Evolutionary conservation across 495 filamentous ascomycete genomes (phyloP), one percentile per base, ranked within the genome.

Genomic region (Geoglossum glabrum): DNA sequence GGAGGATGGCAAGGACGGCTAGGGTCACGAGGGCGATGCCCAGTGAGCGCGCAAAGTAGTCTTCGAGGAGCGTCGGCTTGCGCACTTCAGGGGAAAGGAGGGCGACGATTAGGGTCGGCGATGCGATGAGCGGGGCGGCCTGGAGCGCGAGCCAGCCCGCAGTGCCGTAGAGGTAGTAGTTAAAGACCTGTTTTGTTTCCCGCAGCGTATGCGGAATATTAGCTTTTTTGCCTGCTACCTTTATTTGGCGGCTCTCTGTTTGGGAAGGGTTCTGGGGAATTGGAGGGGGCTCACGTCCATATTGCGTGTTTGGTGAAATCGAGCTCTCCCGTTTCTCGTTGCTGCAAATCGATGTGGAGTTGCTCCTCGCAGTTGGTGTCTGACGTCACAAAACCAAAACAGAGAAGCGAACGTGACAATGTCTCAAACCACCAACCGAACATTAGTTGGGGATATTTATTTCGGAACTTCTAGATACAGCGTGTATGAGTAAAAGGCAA

Each of bases 1-100:
- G 70, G 57, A 89, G 75, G 34, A 88, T 68, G 6, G 75, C 76
- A 34, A 90, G 67, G 11, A 79, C 61, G 38, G 79, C 82, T 21
- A 94, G 68, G 28, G 82, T 73, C 21, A 94, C 63, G 28, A 87
- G 70, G 23, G 78, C 66, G 36, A 93, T 66, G 46, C 85, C 85
- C 0, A 87, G 70, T 26, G 74, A 76, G 30, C 86, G 83, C 40
- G 80, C 77, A 64, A 89, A 77, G 71, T 93, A 93, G 27, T 59
- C 59, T 17, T 61, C 63, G 4, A 62, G 19, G 8, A 27, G 51
- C 59, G 54, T 50, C 17, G 76, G 67, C 62, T 78, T 68, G 25
- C 79, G 68, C 40, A 76, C 72, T 33, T 82, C 79, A 27, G 77
- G 72, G 1, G 78, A 73, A 1, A 88, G 73, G 59, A 86, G 65